Base-by-base conservation (phyloP, 139 green algal species). In the Haematococcus lacustris region DNA sequence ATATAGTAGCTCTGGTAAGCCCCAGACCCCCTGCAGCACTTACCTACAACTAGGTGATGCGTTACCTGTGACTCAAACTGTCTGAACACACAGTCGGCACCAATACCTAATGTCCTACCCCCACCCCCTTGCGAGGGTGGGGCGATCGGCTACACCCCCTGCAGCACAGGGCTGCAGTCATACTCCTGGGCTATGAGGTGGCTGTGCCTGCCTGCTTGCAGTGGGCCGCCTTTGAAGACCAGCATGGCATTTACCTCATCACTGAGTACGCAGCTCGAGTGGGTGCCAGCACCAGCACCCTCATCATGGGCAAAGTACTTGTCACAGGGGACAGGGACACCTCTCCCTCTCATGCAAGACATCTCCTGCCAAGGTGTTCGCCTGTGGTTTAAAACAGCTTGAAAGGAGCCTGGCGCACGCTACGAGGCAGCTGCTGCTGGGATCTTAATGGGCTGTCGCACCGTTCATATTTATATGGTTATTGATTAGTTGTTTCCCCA, bases 161-260 rank as follows among this genome's bases (percentile, higher is more conserved):
- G 47, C 21, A 30, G n/a, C n/a, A n/a, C n/a, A n/a, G n/a, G n/a
- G n/a, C n/a, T n/a, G n/a, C n/a, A n/a, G n/a, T n/a, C n/a, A n/a
- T n/a, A n/a, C n/a, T n/a, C n/a, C n/a, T n/a, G n/a, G n/a, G n/a
- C n/a, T n/a, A n/a, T n/a, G n/a, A n/a, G n/a, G n/a, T n/a, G n/a
- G n/a, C n/a, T n/a, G n/a, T n/a, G n/a, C n/a, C 61, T 67, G 61
- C 47, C 47, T 57, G 47, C 21, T 7, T 60, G 66, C 76, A 88
- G 79, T 88, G 79, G 71, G 79, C 83, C 21, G 80, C 83, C 17
- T 88, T 88, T 68, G 83, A 88, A 41, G 83, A 88, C 47, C 60
- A 82, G 35, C 78, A 77, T 37, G 79, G 75, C 25, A 75, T 85
- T 34, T 81, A 81, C 68, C 60, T 85, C 3, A 73, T 80, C 35